Conservation (phyloP, 176 grass and related monocot genomes). For the Dendrocalamus sinicus region DNA sequence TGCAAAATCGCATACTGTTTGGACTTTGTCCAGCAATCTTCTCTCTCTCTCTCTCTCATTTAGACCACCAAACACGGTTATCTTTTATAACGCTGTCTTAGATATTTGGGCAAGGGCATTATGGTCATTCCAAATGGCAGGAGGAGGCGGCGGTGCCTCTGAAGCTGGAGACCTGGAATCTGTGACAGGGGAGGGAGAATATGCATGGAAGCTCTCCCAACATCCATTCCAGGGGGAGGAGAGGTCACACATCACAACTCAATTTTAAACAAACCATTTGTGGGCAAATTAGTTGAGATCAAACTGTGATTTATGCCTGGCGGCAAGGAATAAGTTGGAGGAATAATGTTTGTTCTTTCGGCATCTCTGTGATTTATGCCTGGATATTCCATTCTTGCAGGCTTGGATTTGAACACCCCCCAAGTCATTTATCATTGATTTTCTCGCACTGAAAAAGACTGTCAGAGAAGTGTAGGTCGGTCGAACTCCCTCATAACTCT, state of each 20-base stretch:
- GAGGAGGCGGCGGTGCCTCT: neutral
- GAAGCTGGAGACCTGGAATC: slow-evolving; percentile 21
- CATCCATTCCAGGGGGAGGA: neutral
- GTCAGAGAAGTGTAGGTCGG: neutral
- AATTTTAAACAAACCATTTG: neutral
- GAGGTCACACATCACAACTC: neutral
- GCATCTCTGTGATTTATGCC: slow-evolving; percentile 23
- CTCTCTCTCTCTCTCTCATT: neutral
- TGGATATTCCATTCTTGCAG: slow-evolving; percentile 49
- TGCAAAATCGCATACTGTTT: neutral
- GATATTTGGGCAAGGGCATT: slow-evolving; percentile 6
- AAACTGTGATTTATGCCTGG: neutral
- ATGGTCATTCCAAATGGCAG: neutral
- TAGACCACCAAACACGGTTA: neutral
- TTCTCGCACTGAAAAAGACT: neutral
- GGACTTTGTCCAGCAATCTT: neutral
- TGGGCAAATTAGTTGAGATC: slow-evolving; percentile 20
- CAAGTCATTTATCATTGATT: neutral
- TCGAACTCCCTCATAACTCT: neutral
- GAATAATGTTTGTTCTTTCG: slow-evolving; percentile 33
- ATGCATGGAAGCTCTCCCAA: slow-evolving; percentile 25
- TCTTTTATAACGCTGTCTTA: neutral
- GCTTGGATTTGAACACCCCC: neutral
- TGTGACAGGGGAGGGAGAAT: neutral
- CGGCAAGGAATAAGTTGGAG: slow-evolving; percentile 28